Evolutionary conservation across 768 basidiomycete species (phyloP).

Genomic region (Calvatia gigantea): DNA sequence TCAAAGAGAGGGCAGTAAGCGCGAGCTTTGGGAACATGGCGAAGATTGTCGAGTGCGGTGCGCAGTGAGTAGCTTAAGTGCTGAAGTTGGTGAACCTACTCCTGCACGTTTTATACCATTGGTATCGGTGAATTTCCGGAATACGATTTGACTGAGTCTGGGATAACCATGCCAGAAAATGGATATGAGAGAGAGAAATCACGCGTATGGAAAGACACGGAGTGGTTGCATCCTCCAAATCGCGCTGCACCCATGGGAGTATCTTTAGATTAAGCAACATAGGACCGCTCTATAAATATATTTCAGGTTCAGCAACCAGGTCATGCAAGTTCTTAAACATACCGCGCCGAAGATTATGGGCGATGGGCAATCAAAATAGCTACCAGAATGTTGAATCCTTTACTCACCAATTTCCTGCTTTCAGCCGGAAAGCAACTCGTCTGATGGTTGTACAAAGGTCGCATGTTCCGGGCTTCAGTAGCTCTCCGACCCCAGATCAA

Average conservation of each 20-base stretch:
- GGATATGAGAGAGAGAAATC: not conserved
- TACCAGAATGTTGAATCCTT: not conserved
- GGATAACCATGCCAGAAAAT: slow-evolving; percentile 3
- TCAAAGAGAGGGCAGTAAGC: slow-evolving; percentile 4
- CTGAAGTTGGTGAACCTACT: not conserved
- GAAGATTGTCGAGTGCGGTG: not conserved
- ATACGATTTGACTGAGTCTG: not conserved
- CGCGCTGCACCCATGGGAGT: not conserved
- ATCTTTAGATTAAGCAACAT: not conserved
- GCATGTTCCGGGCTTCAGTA: no score
- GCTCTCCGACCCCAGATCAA: no score
- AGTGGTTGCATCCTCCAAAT: not conserved
- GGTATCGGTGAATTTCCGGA: slow-evolving; percentile 8
- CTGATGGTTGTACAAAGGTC: no score
- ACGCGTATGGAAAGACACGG: not conserved
- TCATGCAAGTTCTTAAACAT: not conserved
- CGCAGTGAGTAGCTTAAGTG: not conserved
- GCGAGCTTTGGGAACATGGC: slow-evolving; percentile 3
- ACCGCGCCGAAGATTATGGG: slow-evolving; percentile 3
- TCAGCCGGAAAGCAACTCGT: no score
- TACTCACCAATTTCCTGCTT: not conserved
- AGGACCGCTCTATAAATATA: slow-evolving; percentile 6
- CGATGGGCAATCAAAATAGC: not conserved
- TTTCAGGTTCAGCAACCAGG: not conserved
- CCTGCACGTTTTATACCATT: not conserved